Evolutionary conservation across 331 rosid species (phyloP), one percentile per base, ranked within the genome.

Genomic region (Stylosanthes scabra): DNA sequence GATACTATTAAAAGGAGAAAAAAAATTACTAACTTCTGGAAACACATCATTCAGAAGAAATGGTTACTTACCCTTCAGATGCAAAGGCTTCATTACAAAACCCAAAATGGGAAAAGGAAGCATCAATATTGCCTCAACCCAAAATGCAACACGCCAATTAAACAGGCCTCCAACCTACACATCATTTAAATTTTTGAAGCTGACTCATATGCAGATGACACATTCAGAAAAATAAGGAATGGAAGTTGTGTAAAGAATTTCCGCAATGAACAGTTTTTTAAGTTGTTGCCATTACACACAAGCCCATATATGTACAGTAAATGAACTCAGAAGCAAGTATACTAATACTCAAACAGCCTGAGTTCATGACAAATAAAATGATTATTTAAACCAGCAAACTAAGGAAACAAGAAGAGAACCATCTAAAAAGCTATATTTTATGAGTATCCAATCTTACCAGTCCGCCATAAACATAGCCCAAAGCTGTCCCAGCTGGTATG

Each of bases 391-490:
- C 74, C 25, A 76, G 52, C 65, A 72, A 65, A 79, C 51, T 65
- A 66, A 60, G 55, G 45, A 45, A 66, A 34, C 42, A 37, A 59
- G 13, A 29, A 75, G 74, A 75, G 74, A 59, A 45, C 28, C 66
- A 42, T 71, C 72, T 29, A 50, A 71, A 67, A 6, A 27, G 50
- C 45, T 50, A 72, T 14, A 68, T 51, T 60, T 55, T 39, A 25
- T 62, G 41, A 14, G 77, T 54, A 52, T 7, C 60, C 34, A 51
- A 83, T 85, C 94, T 88, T 91, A 91, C 97, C 27, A 90, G 9
- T 82, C 99, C 99, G 56, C 99, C 99, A 67, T 88, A 94, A 69
- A 91, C 88, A 84, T 94, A 94, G 81, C 99, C 97, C 85, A 94
- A 31, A 20, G 99, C 97, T 20, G 89, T 77, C 71, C 99, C 99